Percentiles rank a stretch among this genome's conserved stretches.
These are phyloP conservation scores for Ophiocordyceps camponoti-leonardi DNA, from an alignment of 2,329 filamentous ascomycete species.

Conservation along the genomic window DNA sequence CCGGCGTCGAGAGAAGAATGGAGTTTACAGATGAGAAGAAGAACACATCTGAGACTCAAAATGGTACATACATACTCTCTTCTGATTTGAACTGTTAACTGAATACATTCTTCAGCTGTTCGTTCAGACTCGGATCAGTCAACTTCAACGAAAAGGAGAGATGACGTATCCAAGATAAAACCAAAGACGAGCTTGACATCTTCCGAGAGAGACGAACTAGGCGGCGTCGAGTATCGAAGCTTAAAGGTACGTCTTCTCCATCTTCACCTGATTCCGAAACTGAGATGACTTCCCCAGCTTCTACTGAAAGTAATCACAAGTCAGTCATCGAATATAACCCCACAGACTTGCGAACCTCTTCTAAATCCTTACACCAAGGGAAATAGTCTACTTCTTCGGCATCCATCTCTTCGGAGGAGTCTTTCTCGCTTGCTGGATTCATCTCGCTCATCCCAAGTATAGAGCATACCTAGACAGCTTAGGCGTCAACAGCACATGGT, in stretches of 20 bases:
- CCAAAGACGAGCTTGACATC: background rate
- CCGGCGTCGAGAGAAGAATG: too few species aligned
- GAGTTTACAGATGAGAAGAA: too few species aligned
- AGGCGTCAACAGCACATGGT: constrained; percentile 27
- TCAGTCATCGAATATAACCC: background rate
- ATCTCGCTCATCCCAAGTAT: constrained; percentile 21
- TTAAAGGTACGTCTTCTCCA: constrained; percentile 19
- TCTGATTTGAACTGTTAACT: too few species aligned
- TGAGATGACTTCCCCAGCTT: background rate
- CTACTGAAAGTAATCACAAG: background rate
- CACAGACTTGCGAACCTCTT: background rate
- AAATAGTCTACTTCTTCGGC: constrained; percentile 24
- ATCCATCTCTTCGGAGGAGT: constrained; percentile 29
- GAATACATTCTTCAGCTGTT: too few species aligned
- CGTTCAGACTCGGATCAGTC: too few species aligned
- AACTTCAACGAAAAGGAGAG: too few species aligned
- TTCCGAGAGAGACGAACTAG: constrained; percentile 22
- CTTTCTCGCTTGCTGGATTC: constrained; percentile 29
- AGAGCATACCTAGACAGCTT: constrained; percentile 18
- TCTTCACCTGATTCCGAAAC: background rate
- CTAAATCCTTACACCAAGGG: background rate
- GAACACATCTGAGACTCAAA: too few species aligned
- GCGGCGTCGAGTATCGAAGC: constrained; percentile 33
- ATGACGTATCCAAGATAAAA: too few species aligned
- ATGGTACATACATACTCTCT: too few species aligned